Conservation (phyloP, 2,329 filamentous ascomycete species). For the Talaromyces sp. region DNA sequence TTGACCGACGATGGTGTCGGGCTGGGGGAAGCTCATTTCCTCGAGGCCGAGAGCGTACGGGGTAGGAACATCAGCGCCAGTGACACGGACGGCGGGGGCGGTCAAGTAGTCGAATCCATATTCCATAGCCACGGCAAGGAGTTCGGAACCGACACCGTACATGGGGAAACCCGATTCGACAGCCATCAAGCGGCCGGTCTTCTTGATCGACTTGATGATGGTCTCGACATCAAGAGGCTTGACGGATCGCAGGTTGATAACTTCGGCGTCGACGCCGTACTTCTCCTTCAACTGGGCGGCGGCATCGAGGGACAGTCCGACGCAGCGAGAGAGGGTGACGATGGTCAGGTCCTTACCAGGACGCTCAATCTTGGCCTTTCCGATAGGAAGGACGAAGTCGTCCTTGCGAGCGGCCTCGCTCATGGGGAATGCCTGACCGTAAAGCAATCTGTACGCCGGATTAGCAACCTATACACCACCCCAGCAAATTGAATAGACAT, state of each 20-base stretch:
- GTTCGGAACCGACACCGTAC: constrained; percentile 88
- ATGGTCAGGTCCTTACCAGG: constrained; percentile 93
- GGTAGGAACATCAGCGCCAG: constrained; percentile 94
- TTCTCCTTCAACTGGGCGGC: constrained; percentile 92
- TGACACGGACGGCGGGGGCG: constrained; percentile 87
- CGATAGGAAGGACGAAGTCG: constrained; percentile 95
- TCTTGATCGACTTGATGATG: constrained; percentile 97
- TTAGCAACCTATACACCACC: constrained; percentile 24
- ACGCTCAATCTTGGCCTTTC: constrained; percentile 99
- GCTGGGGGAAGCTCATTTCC: constrained; percentile 90
- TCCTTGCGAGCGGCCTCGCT: constrained; percentile 92
- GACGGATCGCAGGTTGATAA: constrained; percentile 95
- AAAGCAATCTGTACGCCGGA: constrained; percentile 58
- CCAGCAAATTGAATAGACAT: constrained; percentile 9
- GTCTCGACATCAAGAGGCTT: constrained; percentile 95
- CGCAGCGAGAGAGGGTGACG: constrained; percentile 88
- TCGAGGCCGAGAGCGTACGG: constrained; percentile 91
- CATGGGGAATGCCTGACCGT: constrained; percentile 94
- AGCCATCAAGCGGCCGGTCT: constrained; percentile 85
- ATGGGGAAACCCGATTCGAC: constrained; percentile 96
- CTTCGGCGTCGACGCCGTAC: constrained; percentile 91
- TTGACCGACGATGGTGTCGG: constrained; percentile 80
- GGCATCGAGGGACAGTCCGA: constrained; percentile 83
- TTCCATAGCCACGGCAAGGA: constrained; percentile 91
- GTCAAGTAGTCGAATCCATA: constrained; percentile 98